Evolutionary conservation across 208 protist genomes (phyloP).

Genomic region (Trypanosoma cruzi): DNA sequence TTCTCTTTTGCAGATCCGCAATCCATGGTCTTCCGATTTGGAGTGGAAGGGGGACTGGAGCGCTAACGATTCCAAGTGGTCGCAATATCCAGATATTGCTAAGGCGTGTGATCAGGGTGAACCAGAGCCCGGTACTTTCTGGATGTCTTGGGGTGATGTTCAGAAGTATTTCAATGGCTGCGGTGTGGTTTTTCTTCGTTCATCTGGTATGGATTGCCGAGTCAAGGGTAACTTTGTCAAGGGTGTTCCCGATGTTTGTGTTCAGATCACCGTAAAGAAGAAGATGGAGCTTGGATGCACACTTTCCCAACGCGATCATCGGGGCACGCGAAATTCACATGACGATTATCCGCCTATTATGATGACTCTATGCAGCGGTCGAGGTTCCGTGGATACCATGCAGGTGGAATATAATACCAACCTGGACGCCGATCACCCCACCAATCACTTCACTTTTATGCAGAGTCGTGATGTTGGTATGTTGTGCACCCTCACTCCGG

Average conservation of each 20-base stretch:
- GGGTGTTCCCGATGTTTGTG: conserved; percentile 40
- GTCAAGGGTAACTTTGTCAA: conserved; percentile 43
- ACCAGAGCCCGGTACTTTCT: conserved; percentile 51
- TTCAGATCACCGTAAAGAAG: conserved; percentile 40
- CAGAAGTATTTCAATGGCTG: conserved; percentile 58
- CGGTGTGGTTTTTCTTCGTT: conserved; percentile 62
- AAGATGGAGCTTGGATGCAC: conserved; percentile 29
- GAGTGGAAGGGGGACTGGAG: conserved; percentile 39
- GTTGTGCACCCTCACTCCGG: conserved; percentile 43
- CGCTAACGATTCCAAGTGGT: conserved; percentile 20
- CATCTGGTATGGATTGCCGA: conserved; percentile 43
- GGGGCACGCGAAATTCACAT: not conserved
- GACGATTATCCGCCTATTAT: conserved; percentile 37
- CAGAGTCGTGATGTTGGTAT: conserved; percentile 43
- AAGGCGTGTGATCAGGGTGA: conserved; percentile 4
- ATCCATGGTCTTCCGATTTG: conserved; percentile 22
- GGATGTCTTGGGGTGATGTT: conserved; percentile 65
- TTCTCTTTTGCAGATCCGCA: conserved; percentile 28
- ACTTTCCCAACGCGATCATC: conserved; percentile 34
- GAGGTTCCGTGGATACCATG: conserved; percentile 10
- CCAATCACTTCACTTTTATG: conserved; percentile 47
- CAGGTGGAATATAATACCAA: conserved; percentile 26
- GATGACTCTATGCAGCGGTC: conserved; percentile 25
- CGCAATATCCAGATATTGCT: conserved; percentile 27
- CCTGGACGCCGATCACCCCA: conserved; percentile 41